phyloP scores from a whole-genome alignment of 441 rosid genomes.

The Isatis lusitanica region DNA sequence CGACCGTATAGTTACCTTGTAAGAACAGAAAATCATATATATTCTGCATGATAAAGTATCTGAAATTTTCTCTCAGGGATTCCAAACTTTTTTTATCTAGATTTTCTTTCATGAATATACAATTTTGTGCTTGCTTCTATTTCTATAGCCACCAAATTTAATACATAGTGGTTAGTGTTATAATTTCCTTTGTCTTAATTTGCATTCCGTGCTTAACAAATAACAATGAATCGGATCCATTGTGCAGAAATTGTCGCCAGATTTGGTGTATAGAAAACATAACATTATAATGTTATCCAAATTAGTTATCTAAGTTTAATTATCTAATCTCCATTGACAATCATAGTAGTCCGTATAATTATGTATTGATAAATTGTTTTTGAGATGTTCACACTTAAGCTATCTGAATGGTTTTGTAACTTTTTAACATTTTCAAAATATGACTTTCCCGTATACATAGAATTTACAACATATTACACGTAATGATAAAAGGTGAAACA shows the following conservation, averaged over 20 bases:
- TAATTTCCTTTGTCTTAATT: background rate
- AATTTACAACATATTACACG: background rate
- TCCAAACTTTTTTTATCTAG: background rate
- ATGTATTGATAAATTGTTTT: background rate
- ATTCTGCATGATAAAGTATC: background rate
- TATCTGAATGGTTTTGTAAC: background rate
- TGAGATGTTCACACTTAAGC: background rate
- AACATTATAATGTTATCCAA: background rate
- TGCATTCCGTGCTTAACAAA: background rate
- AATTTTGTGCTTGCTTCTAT: background rate
- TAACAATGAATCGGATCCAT: background rate
- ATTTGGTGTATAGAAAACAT: constrained; percentile 3
- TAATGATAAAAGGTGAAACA: background rate
- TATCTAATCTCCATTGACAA: background rate
- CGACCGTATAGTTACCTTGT: background rate
- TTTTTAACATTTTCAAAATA: too few species aligned
- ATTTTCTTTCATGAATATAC: background rate
- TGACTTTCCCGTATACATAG: background rate
- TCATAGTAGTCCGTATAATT: background rate
- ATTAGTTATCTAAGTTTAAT: background rate
- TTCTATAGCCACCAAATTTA: background rate
- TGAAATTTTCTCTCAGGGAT: background rate
- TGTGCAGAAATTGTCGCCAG: background rate
- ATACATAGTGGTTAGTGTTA: constrained; percentile 1
- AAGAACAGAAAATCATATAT: background rate